Base-by-base conservation (phyloP, 83 land plant genomes). In the Diphasiastrum complanatum region DNA sequence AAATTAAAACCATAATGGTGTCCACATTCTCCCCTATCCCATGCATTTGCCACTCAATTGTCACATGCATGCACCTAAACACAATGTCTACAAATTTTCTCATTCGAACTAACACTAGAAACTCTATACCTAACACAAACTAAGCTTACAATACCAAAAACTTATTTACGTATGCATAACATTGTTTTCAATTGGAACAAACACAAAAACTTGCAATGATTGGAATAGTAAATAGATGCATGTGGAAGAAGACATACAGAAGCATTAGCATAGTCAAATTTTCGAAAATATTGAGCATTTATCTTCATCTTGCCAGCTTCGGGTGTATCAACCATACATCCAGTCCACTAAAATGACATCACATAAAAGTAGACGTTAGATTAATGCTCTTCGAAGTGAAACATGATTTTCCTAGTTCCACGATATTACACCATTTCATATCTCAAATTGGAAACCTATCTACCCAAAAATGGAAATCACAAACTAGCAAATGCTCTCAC, bases 181-280 rank as follows among this genome's bases (percentile, higher is more conserved):
- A n/a, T n/a, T n/a, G n/a, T n/a, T n/a, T n/a, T n/a, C n/a, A n/a
- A n/a, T n/a, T n/a, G n/a, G n/a, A n/a, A n/a, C n/a, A n/a, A n/a
- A n/a, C n/a, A n/a, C n/a, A 19, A 12, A 26, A 55, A 27, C 10
- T 55, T 26, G 35, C 45, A 41, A 18, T 41, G 45, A 41, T 41
- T 18, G n/a, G 12, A 14, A 1, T 41, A 0, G 45, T 41, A 1
- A 41, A 14, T 41, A 41, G n/a, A 14, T 14, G n/a, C 12, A 18
- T 14, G 45, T 1, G n/a, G n/a, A 64, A 10, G 25, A 47, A 57
- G 55, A 31, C 20, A 54, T 92, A 92, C 98, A 80, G 49, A 31
- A 46, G 98, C 91, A 72, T 55, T 69, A 50, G 82, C 77, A 66
- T 75, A 92, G 65, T 92, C 96, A 72, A 88, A 92, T 65, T 74